Evolutionary conservation across 495 filamentous ascomycete genomes (phyloP).

Genomic region (Trichocladium uniseriatum): DNA sequence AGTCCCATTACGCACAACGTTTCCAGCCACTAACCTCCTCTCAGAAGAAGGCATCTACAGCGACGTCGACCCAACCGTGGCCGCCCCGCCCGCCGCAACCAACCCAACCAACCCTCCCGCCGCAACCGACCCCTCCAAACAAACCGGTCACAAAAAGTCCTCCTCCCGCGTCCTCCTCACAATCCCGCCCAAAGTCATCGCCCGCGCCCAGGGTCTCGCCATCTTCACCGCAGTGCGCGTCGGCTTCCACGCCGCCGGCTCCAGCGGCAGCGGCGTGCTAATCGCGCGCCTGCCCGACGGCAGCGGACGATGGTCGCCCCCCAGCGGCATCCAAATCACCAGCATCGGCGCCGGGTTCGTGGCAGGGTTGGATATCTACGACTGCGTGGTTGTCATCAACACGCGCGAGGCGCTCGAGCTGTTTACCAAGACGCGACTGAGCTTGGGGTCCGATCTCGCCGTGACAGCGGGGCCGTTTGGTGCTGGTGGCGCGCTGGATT

Average conservation of each 20-base stretch:
- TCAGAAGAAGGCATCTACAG: constrained; percentile 28
- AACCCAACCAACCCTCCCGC: constrained; percentile 4
- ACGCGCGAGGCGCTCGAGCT: constrained; percentile 59
- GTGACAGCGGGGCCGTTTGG: constrained; percentile 66
- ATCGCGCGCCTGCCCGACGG: constrained; percentile 61
- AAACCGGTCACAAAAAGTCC: constrained; percentile 14
- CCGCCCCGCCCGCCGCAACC: constrained; percentile 7
- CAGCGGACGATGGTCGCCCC: constrained; percentile 55
- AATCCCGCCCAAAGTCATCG: constrained; percentile 65
- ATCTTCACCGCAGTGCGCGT: constrained; percentile 81
- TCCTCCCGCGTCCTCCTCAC: constrained; percentile 53
- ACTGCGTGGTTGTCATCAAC: constrained; percentile 78
- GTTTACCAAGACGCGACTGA: constrained; percentile 64
- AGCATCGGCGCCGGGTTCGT: constrained; percentile 69
- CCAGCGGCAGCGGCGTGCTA: constrained; percentile 65
- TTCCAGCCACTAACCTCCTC: neutral
- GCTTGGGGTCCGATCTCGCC: constrained; percentile 65
- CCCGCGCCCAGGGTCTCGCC: constrained; percentile 63
- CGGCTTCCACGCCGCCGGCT: constrained; percentile 68
- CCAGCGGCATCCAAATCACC: constrained; percentile 65
- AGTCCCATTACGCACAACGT: no score
- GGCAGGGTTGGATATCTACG: constrained; percentile 74
- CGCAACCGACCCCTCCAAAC: constrained; percentile 12
- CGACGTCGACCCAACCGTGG: constrained; percentile 9
- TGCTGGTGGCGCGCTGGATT: constrained; percentile 57